Conservation (phyloP, 2,329 filamentous ascomycete species). For the Pseudocercospora ulei region DNA sequence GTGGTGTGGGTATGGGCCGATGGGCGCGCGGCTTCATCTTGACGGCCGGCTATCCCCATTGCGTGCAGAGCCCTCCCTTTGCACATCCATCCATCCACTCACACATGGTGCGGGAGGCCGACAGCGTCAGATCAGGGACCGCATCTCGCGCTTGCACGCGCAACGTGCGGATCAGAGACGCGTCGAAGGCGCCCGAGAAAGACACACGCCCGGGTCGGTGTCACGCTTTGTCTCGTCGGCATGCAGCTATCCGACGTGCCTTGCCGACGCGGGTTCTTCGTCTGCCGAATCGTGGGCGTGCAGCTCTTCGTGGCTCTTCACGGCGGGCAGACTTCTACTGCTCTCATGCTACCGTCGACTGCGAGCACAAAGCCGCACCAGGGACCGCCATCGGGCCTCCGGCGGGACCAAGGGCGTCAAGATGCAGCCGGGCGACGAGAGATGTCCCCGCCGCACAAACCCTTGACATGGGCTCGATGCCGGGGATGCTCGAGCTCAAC, state of each 20-base stretch:
- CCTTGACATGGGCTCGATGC: slow-evolving; percentile 7
- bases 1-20: no score
- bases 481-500: slow-evolving; percentile 22
- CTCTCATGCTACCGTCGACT: slow-evolving; percentile 22
- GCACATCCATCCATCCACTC: background rate
- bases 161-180: slow-evolving; percentile 17
- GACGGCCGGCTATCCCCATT: no score
- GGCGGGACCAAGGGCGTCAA: background rate
- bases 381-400: slow-evolving; percentile 2
- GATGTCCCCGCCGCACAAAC: background rate
- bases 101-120: slow-evolving; percentile 22
- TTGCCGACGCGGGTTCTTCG: slow-evolving; percentile 28
- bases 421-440: slow-evolving; percentile 13
- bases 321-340: slow-evolving; percentile 5
- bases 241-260: slow-evolving; percentile 19
- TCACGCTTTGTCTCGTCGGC: slow-evolving; percentile 21
- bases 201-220: slow-evolving; percentile 17
- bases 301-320: slow-evolving; percentile 25
- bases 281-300: slow-evolving; percentile 26
- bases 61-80: no score
- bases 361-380: background rate
- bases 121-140: slow-evolving; percentile 28
- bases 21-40: no score
- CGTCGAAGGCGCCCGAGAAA: slow-evolving; percentile 7
- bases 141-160: slow-evolving; percentile 17